Evolutionary conservation across 2,329 filamentous ascomycete genomes (phyloP).

Genomic region (Aspergillus sp.): DNA sequence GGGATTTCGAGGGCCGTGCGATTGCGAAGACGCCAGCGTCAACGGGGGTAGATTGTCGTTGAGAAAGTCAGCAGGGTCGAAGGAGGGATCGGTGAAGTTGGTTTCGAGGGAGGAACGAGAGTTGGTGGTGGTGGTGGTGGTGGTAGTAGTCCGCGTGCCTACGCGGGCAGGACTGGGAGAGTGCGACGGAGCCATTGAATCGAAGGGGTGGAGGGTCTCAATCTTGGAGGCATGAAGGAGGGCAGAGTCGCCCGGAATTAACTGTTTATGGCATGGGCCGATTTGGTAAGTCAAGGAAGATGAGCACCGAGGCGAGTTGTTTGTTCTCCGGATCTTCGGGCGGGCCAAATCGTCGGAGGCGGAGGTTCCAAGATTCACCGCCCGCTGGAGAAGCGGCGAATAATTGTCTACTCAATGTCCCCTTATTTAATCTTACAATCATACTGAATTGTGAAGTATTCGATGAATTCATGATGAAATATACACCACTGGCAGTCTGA

Average conservation of each 20-base stretch:
- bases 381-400: neutral
- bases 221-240: conserved; percentile 3
- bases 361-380: neutral
- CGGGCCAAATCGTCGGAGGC: neutral
- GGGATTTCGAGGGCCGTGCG: conserved; percentile 33
- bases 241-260: conserved; percentile 4
- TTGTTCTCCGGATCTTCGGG: neutral
- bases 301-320: neutral
- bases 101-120: conserved; percentile 37
- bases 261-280: conserved; percentile 10
- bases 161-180: conserved; percentile 23
- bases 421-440: no score
- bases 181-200: conserved; percentile 20
- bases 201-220: neutral
- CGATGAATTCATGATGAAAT: neutral
- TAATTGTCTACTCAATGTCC: no score
- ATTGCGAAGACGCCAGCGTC: conserved; percentile 47
- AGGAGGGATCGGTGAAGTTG: conserved; percentile 74
- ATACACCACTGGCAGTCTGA: neutral
- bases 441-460: neutral
- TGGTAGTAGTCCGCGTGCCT: conserved; percentile 11
- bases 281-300: neutral
- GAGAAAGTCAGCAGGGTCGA: conserved; percentile 82
- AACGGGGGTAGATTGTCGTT: conserved; percentile 75
- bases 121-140: conserved; percentile 22